Evolutionary conservation across 2,329 filamentous ascomycete genomes (phyloP).

Genomic region (Fusarium duplospermum): DNA sequence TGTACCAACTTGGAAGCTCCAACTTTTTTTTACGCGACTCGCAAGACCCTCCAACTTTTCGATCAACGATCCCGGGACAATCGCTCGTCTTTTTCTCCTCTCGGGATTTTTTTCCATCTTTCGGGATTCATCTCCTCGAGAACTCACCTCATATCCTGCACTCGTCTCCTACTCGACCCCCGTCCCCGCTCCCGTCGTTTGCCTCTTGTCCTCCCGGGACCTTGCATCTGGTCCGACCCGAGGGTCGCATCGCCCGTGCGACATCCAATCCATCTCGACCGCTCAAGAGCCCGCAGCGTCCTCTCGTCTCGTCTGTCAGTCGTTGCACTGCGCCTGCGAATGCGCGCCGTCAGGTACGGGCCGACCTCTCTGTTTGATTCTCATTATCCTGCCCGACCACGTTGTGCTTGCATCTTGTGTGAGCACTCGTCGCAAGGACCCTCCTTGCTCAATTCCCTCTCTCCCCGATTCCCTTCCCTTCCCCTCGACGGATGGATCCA

Average conservation of each 20-base stretch:
- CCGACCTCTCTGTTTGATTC: conserved; percentile 12
- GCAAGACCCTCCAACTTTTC: neutral
- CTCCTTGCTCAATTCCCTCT: conserved; percentile 2
- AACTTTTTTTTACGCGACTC: conserved; percentile 1
- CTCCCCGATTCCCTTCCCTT: neutral
- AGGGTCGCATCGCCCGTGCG: conserved; percentile 16
- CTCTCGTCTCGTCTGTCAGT: neutral
- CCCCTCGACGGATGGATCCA: neutral
- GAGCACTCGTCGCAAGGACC: neutral
- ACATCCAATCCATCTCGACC: conserved; percentile 5
- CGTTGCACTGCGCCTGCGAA: conserved; percentile 31
- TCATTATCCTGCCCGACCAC: conserved; percentile 3
- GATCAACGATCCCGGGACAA: neutral
- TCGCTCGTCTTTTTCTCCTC: neutral
- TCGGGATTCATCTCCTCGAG: neutral
- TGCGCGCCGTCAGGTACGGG: conserved; percentile 35
- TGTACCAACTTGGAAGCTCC: conserved; percentile 25
- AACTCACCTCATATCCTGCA: neutral
- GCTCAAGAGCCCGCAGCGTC: conserved; percentile 2
- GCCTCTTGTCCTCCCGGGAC: conserved; percentile 23
- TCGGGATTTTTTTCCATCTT: neutral
- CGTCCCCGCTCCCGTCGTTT: conserved; percentile 21
- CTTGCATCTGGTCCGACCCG: conserved; percentile 27
- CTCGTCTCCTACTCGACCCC: conserved; percentile 2
- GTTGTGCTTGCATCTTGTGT: neutral